Evolutionary conservation across 2,329 filamentous ascomycete genomes (phyloP).

Genomic region (Ascochyta fabae): DNA sequence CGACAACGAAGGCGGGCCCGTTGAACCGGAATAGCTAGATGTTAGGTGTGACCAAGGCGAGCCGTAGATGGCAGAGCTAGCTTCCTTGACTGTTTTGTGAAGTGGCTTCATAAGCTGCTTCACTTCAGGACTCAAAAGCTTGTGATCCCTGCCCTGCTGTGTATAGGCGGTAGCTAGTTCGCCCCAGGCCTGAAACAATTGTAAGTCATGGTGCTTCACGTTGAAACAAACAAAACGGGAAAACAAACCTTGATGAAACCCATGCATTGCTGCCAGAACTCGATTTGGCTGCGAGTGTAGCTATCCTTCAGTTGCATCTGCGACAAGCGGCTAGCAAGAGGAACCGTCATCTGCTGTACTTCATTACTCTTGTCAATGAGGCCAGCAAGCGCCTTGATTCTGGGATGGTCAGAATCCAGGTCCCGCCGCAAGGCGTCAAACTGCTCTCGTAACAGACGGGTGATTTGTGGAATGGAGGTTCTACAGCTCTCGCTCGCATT

Average conservation of each 20-base stretch:
- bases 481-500: constrained; percentile 76
- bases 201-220: constrained; percentile 40
- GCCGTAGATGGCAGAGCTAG: constrained; percentile 72
- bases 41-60: constrained; percentile 68
- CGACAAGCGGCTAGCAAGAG: constrained; percentile 74
- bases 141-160: constrained; percentile 50
- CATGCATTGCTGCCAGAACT: constrained; percentile 75
- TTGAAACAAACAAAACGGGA: constrained; percentile 19
- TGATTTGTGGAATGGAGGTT: constrained; percentile 67
- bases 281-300: constrained; percentile 68
- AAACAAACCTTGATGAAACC: constrained; percentile 65
- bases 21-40: constrained; percentile 35
- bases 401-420: constrained; percentile 43
- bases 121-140: constrained; percentile 67
- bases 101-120: constrained; percentile 78
- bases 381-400: constrained; percentile 54
- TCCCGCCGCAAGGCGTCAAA: constrained; percentile 40
- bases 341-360: constrained; percentile 75
- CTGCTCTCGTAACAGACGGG: constrained; percentile 35
- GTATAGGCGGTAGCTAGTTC: constrained; percentile 61
- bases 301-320: constrained; percentile 86
- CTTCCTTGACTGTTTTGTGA: constrained; percentile 83
- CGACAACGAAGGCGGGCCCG: constrained; percentile 42
- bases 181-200: constrained; percentile 63
- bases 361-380: constrained; percentile 75